These are phyloP conservation scores for Dioszegia hungarica DNA, from an alignment of 768 basidiomycete genomes.

Conservation along the genomic window DNA sequence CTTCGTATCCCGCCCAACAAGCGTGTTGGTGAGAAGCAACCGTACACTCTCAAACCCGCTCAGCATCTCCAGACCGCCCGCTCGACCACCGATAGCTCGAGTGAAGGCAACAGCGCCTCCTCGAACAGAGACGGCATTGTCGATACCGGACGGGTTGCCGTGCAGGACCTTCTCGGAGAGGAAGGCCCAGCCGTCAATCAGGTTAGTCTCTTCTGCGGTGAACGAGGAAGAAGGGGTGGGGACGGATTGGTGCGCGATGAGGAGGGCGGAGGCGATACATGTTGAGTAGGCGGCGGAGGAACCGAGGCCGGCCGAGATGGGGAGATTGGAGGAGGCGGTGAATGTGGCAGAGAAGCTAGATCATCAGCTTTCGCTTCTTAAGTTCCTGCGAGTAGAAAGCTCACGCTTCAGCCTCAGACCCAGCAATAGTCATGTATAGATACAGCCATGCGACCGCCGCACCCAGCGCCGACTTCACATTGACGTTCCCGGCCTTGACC, in stretches of 20 bases:
- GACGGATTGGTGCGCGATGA: conserved; percentile 71
- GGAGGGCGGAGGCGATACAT: conserved; percentile 72
- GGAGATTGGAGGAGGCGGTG: conserved; percentile 77
- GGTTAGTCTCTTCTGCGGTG: conserved; percentile 63
- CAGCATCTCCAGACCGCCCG: conserved; percentile 67
- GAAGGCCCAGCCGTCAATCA: conserved; percentile 90
- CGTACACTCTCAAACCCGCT: conserved; percentile 52
- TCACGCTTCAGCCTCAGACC: conserved; percentile 57
- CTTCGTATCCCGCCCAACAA: conserved; percentile 90
- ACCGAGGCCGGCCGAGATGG: conserved; percentile 91
- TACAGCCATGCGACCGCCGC: conserved; percentile 79
- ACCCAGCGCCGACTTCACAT: conserved; percentile 45
- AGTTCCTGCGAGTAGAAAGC: conserved; percentile 26
- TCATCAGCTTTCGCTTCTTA: neutral
- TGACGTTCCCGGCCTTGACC: conserved; percentile 39
- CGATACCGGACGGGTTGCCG: conserved; percentile 94
- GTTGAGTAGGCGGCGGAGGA: conserved; percentile 94
- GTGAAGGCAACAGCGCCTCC: conserved; percentile 91
- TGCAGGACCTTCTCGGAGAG: conserved; percentile 92
- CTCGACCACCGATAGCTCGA: conserved; percentile 66
- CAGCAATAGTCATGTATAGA: conserved; percentile 75
- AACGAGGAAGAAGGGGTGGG: conserved; percentile 22
- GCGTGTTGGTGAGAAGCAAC: conserved; percentile 88
- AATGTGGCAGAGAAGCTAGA: conserved; percentile 74
- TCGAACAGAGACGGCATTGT: conserved; percentile 87